Evolutionary conservation across 495 filamentous ascomycete species (phyloP).

Genomic region (Jackrogersella minutella): DNA sequence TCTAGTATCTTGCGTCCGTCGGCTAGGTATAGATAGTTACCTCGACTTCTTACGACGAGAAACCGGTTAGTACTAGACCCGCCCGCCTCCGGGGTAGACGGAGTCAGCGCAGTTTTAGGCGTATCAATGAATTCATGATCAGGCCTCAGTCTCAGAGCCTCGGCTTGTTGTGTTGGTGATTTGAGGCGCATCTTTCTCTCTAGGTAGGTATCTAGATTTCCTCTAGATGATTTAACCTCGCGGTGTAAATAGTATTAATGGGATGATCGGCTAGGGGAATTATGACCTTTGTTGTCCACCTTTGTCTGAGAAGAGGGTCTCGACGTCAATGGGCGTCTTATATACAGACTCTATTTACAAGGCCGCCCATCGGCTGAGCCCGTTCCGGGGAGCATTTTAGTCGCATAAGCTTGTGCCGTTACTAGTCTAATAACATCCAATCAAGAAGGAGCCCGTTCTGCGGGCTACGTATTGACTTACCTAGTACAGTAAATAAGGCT

Average conservation of each 20-base stretch:
- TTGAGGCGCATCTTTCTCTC: background rate
- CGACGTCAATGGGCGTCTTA: background rate
- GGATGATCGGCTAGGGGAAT: background rate
- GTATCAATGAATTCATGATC: background rate
- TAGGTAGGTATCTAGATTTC: conserved; percentile 1
- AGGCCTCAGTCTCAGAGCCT: background rate
- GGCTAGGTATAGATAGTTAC: conserved; percentile 56
- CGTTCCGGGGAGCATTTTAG: conserved; percentile 7
- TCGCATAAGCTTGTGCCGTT: conserved; percentile 10
- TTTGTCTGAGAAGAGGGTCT: conserved; percentile 2
- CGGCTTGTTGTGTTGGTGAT: conserved; percentile 1
- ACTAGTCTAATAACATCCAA: conserved; percentile 26
- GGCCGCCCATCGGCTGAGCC: conserved; percentile 9
- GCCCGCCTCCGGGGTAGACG: background rate
- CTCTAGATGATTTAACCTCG: conserved; percentile 13
- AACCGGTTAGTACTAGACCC: background rate
- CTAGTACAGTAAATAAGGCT: background rate
- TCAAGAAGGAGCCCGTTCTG: conserved; percentile 6
- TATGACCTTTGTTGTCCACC: conserved; percentile 4
- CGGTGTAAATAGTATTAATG: background rate
- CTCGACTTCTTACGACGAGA: conserved; percentile 42
- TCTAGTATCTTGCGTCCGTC: conserved; percentile 72
- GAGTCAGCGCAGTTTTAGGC: background rate
- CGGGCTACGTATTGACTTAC: conserved; percentile 18
- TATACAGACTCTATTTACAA: conserved; percentile 14